Base-by-base conservation (phyloP, 2,329 filamentous ascomycete species). In the Curvularia lunata region DNA sequence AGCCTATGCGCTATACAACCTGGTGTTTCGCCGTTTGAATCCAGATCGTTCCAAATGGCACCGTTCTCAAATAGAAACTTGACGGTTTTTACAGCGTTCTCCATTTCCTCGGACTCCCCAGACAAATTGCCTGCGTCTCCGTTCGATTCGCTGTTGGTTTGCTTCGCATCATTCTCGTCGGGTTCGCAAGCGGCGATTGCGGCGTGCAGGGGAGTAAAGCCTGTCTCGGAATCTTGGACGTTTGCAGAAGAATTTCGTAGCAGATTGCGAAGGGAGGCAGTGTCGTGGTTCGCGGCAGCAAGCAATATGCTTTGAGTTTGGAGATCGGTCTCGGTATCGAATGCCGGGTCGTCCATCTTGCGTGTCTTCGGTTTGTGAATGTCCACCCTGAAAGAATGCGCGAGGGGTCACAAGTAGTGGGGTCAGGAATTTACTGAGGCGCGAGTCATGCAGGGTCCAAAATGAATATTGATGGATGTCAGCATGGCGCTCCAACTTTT, bases 21-120 rank as follows among this genome's bases (percentile, higher is more conserved):
- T 0, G 95, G 92, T 3, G 95, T 98, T 82, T 98, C 94, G 68
- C 92, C 85, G 67, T 91, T 89, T 65, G 82, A 79, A 76, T 98
- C 92, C 54, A 98, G 82, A 75, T 97, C 93, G 79, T 99, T 99
- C 95, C 95, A 99, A 67, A 98, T 97, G 10, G 92, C 95, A 30
- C 95, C 95, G 66, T 90, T 89, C 70, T 93, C 85, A 59, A 98
- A 87, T 7, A 98, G 83, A 71, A 95, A 85, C 65, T 86, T 85
- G 4, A 97, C 81, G 0, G 89, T 88, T 51, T 87, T 85, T 54
- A 84, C 83, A 2, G 85, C 84, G 46, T 88, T 84, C 30, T 90
- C 72, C n/a, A 73, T 54, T 19, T 74, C 72, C 51, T 77, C 65
- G 12, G 68, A 69, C 28, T 76, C 73, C 18, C 71, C 72, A 30